phyloP scores from a whole-genome alignment of 2,329 filamentous ascomycete genomes.

The Orbilia javanica region DNA sequence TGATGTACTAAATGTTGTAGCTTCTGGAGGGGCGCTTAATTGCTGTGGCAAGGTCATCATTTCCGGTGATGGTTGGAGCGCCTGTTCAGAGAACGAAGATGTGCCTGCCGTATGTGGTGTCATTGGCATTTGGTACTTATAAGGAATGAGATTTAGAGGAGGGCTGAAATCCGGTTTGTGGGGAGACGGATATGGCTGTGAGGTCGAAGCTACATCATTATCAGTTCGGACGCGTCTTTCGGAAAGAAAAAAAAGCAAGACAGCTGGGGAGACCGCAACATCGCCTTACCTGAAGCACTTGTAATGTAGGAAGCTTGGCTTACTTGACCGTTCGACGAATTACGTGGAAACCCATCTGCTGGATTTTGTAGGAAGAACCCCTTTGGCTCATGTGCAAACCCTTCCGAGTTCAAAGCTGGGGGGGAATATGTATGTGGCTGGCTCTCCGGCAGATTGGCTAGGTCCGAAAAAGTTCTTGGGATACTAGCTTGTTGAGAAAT shows the following conservation, averaged over 20 bases:
- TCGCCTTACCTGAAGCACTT: constrained; percentile 60
- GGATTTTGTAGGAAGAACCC: constrained; percentile 61
- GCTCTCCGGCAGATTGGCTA: constrained; percentile 59
- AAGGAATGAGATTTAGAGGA: constrained; percentile 61
- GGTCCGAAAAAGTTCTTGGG: constrained; percentile 60
- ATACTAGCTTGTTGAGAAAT: constrained; percentile 60
- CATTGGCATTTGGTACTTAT: constrained; percentile 63
- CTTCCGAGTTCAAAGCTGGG: constrained; percentile 60
- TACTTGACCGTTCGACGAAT: constrained; percentile 60
- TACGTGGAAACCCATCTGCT: constrained; percentile 61
- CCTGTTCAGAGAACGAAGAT: constrained; percentile 59
- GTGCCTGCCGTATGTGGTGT: constrained; percentile 62
- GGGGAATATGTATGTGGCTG: constrained; percentile 61
- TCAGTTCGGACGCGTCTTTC: constrained; percentile 35
- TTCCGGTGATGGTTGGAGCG: constrained; percentile 59
- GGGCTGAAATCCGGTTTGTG: constrained; percentile 61
- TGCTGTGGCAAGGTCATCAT: constrained; percentile 57
- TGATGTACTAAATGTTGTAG: constrained; percentile 61
- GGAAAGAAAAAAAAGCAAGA: not conserved
- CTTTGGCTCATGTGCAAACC: constrained; percentile 61
- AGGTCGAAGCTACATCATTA: constrained; percentile 55
- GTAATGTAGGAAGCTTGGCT: constrained; percentile 61
- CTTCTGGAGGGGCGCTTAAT: constrained; percentile 62
- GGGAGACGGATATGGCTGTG: constrained; percentile 61
- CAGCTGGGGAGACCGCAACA: not conserved